Evolutionary conservation across 805 yeast species (phyloP), one percentile per base, ranked within the genome.

Genomic region (Barnettozyma salicaria): DNA sequence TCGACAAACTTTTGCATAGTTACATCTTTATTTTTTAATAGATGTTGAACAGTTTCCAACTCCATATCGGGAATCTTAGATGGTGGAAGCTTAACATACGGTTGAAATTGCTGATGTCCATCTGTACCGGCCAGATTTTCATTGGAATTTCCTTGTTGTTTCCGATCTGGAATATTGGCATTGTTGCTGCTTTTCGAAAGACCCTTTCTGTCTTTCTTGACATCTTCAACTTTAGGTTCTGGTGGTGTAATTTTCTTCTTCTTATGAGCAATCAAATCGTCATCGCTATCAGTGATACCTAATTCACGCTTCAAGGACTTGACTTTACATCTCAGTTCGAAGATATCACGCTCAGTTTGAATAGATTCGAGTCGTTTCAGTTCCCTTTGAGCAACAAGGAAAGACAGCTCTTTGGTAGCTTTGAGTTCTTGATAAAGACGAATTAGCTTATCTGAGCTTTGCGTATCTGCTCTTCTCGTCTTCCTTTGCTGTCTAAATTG

Each of bases 401-500:
- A 64, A 16, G 87, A 68, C 30, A 92, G 64, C 34, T 74, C 78
- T 45, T 80, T 71, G 2, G 96, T 94, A 34, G 78, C 72, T 44
- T 76, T 80, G 63, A 92, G 68, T 42, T 92, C 95, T 42, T 72
- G 71, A 44, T 82, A 85, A 22, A 92, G 65, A 39, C 74, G 58
- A 17, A 92, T 72, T 34, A 92, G 67, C 46, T 89, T 76, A 59
- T 89, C 97, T 11, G 88, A 80, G 48, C 92, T 87, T 50, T 87
- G 84, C 23, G 84, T 74, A 63, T 92, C 98, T 0, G 96, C 85
- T 46, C 97, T 76, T 59, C 98, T 77, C 0, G 98, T 92, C 59
- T 92, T 92, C 59, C 98, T 81, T 21, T 94, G 92, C 56, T 85
- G 97, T 47, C 98, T 77, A 47, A 87, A 81, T 55, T 89, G 97